Conservation (phyloP, 2,329 filamentous ascomycete species). For the Pseudocercospora musae region DNA sequence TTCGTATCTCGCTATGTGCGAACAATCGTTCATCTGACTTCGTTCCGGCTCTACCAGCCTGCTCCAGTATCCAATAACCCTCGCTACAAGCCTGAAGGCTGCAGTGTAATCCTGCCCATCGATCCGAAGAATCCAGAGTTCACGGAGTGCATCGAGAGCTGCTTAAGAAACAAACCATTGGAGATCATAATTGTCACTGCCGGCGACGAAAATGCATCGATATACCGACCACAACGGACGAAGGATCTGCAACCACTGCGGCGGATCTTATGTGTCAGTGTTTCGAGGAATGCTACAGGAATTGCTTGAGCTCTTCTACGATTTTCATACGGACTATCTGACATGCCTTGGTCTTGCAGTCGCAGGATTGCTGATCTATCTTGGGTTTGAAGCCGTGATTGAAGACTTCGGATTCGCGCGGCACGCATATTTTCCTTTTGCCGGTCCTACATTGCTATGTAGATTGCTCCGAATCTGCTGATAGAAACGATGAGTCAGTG, state of each 20-base stretch:
- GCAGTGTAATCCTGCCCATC: constrained; percentile 12
- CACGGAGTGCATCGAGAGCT: constrained; percentile 6
- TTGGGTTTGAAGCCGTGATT: neutral
- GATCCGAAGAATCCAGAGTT: constrained; percentile 11
- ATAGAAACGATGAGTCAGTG: neutral
- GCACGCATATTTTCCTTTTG: neutral
- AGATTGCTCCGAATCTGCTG: neutral
- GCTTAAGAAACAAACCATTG: neutral
- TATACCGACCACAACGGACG: neutral
- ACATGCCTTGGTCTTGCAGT: neutral
- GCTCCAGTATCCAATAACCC: neutral
- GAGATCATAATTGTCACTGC: constrained; percentile 13
- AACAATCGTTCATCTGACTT: constrained; percentile 8
- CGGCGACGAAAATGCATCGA: neutral
- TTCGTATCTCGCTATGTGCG: constrained; percentile 13
- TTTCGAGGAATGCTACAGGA: neutral
- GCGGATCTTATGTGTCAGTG: neutral
- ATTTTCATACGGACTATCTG: neutral
- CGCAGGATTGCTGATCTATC: neutral
- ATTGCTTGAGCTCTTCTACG: neutral
- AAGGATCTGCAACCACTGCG: neutral
- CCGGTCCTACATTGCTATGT: neutral
- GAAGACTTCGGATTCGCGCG: neutral
- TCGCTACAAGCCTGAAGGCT: neutral
- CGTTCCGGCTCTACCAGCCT: constrained; percentile 10